Evolutionary conservation across 352 stramenopile genomes (phyloP).

Genomic region (Pythium myriotylum): DNA sequence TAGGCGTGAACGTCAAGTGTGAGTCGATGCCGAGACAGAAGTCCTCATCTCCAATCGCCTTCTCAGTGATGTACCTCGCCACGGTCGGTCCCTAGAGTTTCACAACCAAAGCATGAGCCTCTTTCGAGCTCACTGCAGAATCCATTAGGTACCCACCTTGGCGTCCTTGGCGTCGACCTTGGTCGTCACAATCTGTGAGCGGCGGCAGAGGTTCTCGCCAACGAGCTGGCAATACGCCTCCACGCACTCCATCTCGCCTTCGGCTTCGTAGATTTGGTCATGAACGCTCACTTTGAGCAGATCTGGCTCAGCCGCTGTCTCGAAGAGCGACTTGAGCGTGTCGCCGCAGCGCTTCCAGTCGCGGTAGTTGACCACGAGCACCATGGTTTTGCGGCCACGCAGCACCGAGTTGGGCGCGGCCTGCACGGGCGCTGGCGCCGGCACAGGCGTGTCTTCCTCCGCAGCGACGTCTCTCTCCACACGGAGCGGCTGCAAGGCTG

Average conservation of each 20-base stretch:
- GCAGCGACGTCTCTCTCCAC: not conserved
- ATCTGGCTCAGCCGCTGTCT: conserved; percentile 54
- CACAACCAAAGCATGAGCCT: not conserved
- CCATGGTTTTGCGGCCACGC: conserved; percentile 54
- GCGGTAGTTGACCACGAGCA: conserved; percentile 77
- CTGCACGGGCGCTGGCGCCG: conserved; percentile 13
- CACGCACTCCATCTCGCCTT: conserved; percentile 60
- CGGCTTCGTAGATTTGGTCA: conserved; percentile 63
- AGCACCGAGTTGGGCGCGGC: conserved; percentile 35
- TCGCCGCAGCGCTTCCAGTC: conserved; percentile 73
- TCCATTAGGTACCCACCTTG: conserved; percentile 35
- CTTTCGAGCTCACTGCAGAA: not conserved
- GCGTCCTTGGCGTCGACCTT: conserved; percentile 65
- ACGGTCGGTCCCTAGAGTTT: conserved; percentile 52
- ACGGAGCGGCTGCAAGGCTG: not conserved
- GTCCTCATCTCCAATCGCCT: conserved; percentile 68
- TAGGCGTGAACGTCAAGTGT: conserved; percentile 63
- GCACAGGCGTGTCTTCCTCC: conserved; percentile 8
- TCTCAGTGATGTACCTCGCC: conserved; percentile 72
- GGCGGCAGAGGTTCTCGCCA: conserved; percentile 55
- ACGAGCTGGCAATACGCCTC: conserved; percentile 68
- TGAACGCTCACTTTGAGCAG: conserved; percentile 60
- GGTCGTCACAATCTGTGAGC: conserved; percentile 59
- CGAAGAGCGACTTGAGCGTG: conserved; percentile 73
- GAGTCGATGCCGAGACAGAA: conserved; percentile 79